These are phyloP conservation scores for Penicillium sp. DNA, from an alignment of 2,329 filamentous ascomycete species.

Conservation along the genomic window DNA sequence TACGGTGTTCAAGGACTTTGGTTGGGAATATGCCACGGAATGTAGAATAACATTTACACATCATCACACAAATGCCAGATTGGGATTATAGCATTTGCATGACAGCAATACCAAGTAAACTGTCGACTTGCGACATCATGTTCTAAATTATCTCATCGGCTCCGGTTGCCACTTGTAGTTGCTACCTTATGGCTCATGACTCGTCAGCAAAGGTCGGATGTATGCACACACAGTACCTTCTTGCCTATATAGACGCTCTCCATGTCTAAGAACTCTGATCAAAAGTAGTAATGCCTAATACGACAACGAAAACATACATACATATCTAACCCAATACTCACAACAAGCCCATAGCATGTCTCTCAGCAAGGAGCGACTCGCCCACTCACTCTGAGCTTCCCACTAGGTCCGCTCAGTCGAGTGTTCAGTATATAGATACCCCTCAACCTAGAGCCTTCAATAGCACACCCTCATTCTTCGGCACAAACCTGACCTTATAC, in stretches of 20 bases:
- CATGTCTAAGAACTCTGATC: background rate
- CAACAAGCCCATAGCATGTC: background rate
- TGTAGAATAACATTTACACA: slow-evolving; percentile 13
- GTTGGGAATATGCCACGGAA: slow-evolving; percentile 1
- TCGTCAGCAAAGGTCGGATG: too few species aligned
- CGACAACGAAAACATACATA: background rate
- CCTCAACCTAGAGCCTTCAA: slow-evolving; percentile 44
- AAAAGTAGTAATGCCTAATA: background rate
- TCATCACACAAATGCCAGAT: background rate
- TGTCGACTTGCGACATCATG: background rate
- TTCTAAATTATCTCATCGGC: background rate
- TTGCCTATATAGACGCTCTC: too few species aligned
- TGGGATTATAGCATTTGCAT: slow-evolving; percentile 1
- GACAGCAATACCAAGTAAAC: background rate
- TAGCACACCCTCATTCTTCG: slow-evolving; percentile 55
- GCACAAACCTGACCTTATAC: slow-evolving; percentile 64
- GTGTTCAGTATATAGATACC: slow-evolving; percentile 3
- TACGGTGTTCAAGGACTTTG: background rate
- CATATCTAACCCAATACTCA: too few species aligned
- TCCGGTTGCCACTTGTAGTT: background rate
- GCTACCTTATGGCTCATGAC: too few species aligned
- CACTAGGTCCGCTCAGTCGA: background rate
- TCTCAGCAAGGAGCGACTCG: background rate
- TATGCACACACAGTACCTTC: too few species aligned
- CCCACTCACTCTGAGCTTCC: background rate